Evolutionary conservation across 345 rosid genomes (phyloP).

Genomic region (Citrus medica): DNA sequence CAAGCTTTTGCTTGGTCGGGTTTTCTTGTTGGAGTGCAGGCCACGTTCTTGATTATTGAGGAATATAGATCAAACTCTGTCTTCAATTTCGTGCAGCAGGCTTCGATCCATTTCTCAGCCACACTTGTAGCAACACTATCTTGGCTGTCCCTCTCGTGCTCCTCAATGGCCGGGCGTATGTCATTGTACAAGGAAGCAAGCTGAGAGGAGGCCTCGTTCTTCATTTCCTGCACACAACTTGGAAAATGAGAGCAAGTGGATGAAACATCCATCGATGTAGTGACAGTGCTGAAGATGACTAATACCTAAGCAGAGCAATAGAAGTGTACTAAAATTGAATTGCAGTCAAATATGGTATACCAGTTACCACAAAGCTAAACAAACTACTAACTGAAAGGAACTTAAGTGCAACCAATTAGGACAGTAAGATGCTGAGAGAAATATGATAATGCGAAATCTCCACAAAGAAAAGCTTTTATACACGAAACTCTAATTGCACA

Average conservation of each 20-base stretch:
- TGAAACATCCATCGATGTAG: background rate
- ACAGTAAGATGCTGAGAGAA: background rate
- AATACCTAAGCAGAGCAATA: background rate
- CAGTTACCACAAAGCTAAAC: background rate
- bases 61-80: conserved; percentile 86
- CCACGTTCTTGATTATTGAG: conserved; percentile 57
- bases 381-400: background rate
- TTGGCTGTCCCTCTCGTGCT: conserved; percentile 93
- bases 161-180: conserved; percentile 89
- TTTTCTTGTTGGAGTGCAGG: conserved; percentile 44
- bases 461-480: background rate
- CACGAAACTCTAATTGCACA: background rate
- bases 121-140: conserved; percentile 88
- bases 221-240: conserved; percentile 52
- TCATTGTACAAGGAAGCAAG: conserved; percentile 66
- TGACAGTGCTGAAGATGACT: background rate
- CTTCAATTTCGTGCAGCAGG: conserved; percentile 71
- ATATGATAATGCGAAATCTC: background rate
- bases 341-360: background rate
- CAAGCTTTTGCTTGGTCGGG: conserved; percentile 26
- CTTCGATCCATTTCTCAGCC: conserved; percentile 97
- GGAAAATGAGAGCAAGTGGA: background rate
- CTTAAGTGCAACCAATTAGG: background rate
- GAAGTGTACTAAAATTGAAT: background rate
- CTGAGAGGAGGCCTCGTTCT: conserved; percentile 56